A percentile compares a stretch with the other conserved stretches of the same genome.
Evolutionary conservation across 2,329 filamentous ascomycete species (phyloP).

Genomic region (Fusarium hainanense): DNA sequence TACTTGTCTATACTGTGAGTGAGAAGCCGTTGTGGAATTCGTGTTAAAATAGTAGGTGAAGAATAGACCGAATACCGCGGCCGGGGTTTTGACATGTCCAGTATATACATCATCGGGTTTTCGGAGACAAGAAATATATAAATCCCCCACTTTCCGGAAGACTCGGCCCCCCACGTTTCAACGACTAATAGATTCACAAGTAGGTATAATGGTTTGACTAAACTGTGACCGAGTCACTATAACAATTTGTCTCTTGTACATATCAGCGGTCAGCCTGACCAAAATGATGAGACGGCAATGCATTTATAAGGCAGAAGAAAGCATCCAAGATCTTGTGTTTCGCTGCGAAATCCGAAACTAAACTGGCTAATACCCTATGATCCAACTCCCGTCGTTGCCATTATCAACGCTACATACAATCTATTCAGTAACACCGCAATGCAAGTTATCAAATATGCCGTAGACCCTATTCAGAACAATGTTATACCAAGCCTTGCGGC

Average conservation of each 20-base stretch:
- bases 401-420: slow-evolving; percentile 40
- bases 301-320: background rate
- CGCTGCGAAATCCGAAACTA: slow-evolving; percentile 8
- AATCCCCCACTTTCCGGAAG: slow-evolving; percentile 41
- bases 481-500: slow-evolving; percentile 28
- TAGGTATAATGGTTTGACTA: background rate
- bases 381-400: slow-evolving; percentile 21
- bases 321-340: background rate
- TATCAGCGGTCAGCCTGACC: background rate
- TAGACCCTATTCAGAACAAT: slow-evolving; percentile 19
- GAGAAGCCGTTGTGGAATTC: background rate
- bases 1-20: background rate
- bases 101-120: slow-evolving; percentile 30
- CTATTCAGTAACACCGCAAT: slow-evolving; percentile 41
- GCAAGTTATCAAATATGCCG: slow-evolving; percentile 37
- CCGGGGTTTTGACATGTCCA: slow-evolving; percentile 18
- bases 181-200: slow-evolving; percentile 14
- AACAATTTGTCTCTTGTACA: background rate
- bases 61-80: slow-evolving; percentile 27
- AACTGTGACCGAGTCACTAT: background rate
- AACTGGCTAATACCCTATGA: slow-evolving; percentile 19
- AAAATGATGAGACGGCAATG: background rate
- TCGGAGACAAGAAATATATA: background rate
- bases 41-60: background rate
- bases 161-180: slow-evolving; percentile 31